Evolutionary conservation across 169 alveolate genomes (phyloP).

Genomic region (Cryptosporidium bovis): DNA sequence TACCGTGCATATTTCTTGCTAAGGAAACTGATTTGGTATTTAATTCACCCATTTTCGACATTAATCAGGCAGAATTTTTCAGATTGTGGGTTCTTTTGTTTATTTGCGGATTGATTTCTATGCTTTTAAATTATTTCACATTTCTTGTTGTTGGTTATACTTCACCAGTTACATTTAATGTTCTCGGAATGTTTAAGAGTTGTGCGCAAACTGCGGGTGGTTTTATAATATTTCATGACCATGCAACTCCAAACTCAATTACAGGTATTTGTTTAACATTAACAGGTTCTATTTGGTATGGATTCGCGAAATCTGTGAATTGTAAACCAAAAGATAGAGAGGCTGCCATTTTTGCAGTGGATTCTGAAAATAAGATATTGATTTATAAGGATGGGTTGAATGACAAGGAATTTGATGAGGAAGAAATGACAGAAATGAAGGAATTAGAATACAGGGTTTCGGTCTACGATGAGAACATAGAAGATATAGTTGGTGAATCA

Average conservation of each 20-base stretch:
- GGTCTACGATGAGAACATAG: not conserved
- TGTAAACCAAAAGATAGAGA: conserved; percentile 37
- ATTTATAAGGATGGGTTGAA: not conserved
- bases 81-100: conserved; percentile 53
- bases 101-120: conserved; percentile 57
- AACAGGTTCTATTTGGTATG: conserved; percentile 75
- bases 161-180: conserved; percentile 77
- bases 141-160: conserved; percentile 70
- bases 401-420: not conserved
- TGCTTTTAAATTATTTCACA: conserved; percentile 54
- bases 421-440: not conserved
- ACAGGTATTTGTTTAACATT: conserved; percentile 76
- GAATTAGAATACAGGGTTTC: not conserved
- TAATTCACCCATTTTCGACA: conserved; percentile 25
- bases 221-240: conserved; percentile 74
- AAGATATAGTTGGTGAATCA: not conserved
- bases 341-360: not conserved
- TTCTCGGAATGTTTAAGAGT: conserved; percentile 78
- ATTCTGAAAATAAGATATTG: not conserved
- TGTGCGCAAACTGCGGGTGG: conserved; percentile 80
- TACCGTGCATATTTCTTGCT: conserved; percentile 74
- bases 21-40: conserved; percentile 40
- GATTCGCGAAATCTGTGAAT: conserved; percentile 52
- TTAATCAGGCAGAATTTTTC: conserved; percentile 38
- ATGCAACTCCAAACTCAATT: conserved; percentile 56